Conservation (phyloP, 2,329 filamentous ascomycete species). For the Curvularia sp. region DNA sequence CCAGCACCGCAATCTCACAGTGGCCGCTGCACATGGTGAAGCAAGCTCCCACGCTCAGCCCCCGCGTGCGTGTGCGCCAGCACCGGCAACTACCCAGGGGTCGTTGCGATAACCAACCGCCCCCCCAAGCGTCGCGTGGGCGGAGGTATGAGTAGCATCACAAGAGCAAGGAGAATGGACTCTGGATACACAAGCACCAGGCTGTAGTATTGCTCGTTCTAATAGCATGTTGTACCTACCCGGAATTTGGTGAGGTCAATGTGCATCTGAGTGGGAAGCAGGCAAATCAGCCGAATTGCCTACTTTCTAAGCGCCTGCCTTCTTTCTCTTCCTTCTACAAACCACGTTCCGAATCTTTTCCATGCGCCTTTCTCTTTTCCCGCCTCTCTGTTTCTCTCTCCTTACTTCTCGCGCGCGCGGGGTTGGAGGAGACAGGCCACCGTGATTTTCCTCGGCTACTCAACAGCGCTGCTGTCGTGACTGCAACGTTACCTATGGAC, state of each 20-base stretch:
- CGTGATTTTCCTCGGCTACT: background rate
- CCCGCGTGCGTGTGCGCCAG: background rate
- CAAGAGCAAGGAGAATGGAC: background rate
- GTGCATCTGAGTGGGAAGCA: background rate
- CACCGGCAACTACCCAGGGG: background rate
- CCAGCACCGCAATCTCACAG: constrained; percentile 20
- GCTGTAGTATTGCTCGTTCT: background rate
- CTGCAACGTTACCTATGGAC: background rate
- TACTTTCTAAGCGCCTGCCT: background rate
- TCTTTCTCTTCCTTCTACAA: background rate
- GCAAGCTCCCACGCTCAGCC: constrained; percentile 8
- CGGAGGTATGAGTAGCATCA: background rate
- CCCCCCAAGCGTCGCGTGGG: background rate
- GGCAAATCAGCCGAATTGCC: background rate
- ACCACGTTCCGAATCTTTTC: background rate
- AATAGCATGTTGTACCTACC: background rate
- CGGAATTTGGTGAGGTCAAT: background rate
- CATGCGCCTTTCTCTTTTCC: background rate
- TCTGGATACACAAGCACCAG: background rate
- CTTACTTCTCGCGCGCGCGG: background rate
- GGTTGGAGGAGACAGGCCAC: background rate
- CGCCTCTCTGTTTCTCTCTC: background rate
- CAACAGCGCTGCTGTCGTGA: background rate
- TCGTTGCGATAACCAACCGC: constrained; percentile 1
- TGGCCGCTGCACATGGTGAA: constrained; percentile 7